Conservation (phyloP, 352 stramenopile species). For the Globisporangium camurandrum region DNA sequence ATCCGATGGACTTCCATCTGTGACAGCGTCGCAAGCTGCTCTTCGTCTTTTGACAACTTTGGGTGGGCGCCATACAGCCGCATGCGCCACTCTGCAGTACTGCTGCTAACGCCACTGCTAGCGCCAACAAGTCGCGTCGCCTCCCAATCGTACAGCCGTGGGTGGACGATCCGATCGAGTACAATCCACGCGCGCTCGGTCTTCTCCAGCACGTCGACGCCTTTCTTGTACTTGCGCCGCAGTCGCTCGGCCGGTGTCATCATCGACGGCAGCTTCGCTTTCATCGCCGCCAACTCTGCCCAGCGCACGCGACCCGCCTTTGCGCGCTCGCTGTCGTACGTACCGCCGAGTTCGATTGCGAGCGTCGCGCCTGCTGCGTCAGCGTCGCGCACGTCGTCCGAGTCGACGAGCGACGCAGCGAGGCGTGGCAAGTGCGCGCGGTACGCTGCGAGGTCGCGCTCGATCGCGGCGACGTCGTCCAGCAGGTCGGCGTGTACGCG, state of each 20-base stretch:
- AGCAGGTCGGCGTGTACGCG: conserved; percentile 57
- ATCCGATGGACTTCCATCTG: conserved; percentile 62
- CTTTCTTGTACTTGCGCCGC: conserved; percentile 78
- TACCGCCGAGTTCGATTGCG: conserved; percentile 46
- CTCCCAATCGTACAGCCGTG: conserved; percentile 65
- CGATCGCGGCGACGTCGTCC: conserved; percentile 50
- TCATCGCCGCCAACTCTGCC: conserved; percentile 67
- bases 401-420: conserved; percentile 32
- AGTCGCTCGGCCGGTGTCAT: conserved; percentile 67
- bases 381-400: conserved; percentile 12
- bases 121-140: conserved; percentile 18
- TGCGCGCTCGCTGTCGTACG: conserved; percentile 44
- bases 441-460: conserved; percentile 43
- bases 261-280: conserved; percentile 66
- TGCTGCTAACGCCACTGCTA: neutral
- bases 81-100: conserved; percentile 20
- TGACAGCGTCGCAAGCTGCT: conserved; percentile 48
- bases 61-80: conserved; percentile 36
- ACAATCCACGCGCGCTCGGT: conserved; percentile 75
- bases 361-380: conserved; percentile 49
- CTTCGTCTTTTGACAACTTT: conserved; percentile 57
- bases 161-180: conserved; percentile 60
- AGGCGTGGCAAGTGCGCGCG: conserved; percentile 41
- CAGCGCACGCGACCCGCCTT: conserved; percentile 58
- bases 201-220: conserved; percentile 44